A percentile compares a stretch with the other conserved stretches of the same genome.
These are phyloP conservation scores for Chlorella variabilis DNA, from an alignment of 163 green algal genomes.

Conservation along the genomic window DNA sequence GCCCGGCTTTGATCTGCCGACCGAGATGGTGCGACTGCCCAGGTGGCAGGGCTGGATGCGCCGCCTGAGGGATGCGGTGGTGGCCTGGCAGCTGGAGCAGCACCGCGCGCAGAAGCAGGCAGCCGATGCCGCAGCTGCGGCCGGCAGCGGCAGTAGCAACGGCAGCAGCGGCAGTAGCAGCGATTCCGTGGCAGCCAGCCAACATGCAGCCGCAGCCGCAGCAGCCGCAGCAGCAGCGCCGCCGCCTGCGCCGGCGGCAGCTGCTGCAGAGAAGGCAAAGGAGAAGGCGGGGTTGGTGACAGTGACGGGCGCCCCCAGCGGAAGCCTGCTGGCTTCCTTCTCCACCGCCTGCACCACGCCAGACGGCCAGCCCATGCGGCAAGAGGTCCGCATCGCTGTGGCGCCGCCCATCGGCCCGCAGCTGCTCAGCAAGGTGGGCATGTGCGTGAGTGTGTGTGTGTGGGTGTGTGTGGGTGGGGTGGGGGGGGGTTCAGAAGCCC, in stretches of 20 bases:
- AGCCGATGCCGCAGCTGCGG: background rate
- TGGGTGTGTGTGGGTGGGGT: background rate
- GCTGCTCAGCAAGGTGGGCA: background rate
- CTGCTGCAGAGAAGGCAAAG: background rate
- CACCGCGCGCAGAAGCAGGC: background rate
- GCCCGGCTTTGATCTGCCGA: background rate
- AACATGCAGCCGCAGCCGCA: background rate
- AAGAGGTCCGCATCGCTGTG: background rate
- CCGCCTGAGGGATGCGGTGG: background rate
- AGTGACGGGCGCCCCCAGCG: too few relatives aligned
- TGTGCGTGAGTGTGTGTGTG: background rate
- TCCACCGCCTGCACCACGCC: background rate
- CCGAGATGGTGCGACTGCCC: background rate
- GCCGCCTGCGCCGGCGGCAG: too few relatives aligned
- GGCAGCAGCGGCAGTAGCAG: background rate
- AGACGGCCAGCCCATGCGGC: background rate
- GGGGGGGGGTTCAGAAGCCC: background rate
- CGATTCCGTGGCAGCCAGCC: background rate
- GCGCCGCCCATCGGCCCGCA: background rate
- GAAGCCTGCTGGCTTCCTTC: background rate
- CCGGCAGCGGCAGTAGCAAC: slow-evolving; percentile 2
- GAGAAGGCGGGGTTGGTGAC: background rate
- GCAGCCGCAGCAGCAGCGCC: background rate
- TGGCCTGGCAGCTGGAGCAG: slow-evolving; percentile 25
- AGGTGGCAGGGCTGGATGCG: slow-evolving; percentile 4